Evolutionary conservation across 192 early-diverging fungal genomes (phyloP).

Genomic region (Backusella mclennaniae): DNA sequence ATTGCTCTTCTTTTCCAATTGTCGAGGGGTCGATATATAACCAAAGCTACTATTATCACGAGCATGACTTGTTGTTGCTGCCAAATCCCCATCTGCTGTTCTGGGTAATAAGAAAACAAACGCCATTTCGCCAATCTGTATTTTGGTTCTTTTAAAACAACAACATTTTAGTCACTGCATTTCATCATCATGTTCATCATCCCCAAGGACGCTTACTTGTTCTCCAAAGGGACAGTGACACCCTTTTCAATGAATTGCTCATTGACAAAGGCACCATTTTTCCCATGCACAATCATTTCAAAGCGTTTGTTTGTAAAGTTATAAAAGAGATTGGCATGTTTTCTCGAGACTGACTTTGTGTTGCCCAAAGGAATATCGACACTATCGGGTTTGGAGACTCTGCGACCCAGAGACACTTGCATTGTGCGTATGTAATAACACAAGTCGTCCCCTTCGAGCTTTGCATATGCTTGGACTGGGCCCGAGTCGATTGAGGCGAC

Average conservation of each 20-base stretch:
- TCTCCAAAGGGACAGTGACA: slow-evolving; percentile 58
- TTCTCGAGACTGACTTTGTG: slow-evolving; percentile 82
- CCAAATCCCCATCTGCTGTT: slow-evolving; percentile 41
- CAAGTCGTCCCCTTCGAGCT: slow-evolving; percentile 80
- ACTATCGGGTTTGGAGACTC: slow-evolving; percentile 56
- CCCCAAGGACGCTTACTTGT: slow-evolving; percentile 42
- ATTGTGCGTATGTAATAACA: slow-evolving; percentile 85
- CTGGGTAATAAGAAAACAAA: slow-evolving; percentile 77
- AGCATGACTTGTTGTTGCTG: slow-evolving; percentile 21
- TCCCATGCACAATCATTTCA: slow-evolving; percentile 84
- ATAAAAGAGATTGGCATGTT: slow-evolving; percentile 83
- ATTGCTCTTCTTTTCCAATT: slow-evolving; percentile 22
- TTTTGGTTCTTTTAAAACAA: slow-evolving; percentile 52
- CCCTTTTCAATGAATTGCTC: slow-evolving; percentile 74
- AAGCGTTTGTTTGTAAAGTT: slow-evolving; percentile 80
- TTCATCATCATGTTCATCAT: too few relatives aligned
- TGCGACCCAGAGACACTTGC: slow-evolving; percentile 75
- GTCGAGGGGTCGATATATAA: slow-evolving; percentile 34
- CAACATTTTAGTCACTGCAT: too few relatives aligned
- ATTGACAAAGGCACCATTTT: slow-evolving; percentile 89
- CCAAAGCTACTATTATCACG: slow-evolving; percentile 15
- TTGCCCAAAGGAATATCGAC: slow-evolving; percentile 88
- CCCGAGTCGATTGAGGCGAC: slow-evolving; percentile 32
- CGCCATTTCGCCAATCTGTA: slow-evolving; percentile 83
- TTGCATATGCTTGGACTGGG: slow-evolving; percentile 86